Base-by-base conservation (phyloP, 495 filamentous ascomycete genomes). In the Melanomma pulvis-pyrius region DNA sequence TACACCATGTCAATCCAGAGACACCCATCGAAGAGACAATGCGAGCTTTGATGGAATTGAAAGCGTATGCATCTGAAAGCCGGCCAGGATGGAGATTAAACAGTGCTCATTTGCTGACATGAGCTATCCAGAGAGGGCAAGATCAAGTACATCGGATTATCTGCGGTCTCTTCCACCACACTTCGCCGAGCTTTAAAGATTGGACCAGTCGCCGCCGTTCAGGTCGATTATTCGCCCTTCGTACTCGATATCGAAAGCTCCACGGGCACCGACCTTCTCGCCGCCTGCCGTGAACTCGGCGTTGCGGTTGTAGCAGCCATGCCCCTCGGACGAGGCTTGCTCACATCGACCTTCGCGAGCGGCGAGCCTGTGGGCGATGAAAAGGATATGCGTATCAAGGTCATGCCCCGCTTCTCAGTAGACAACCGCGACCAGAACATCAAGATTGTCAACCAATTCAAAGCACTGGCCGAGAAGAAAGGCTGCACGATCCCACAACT, bases 21-120 rank as follows among this genome's bases (percentile, higher is more conserved):
- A 83, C 84, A 0, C 88, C 88, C 0, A 80, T 91, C 26, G 89
- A 91, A 75, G 84, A 86, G 73, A 88, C 81, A 50, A 81, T 88
- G 67, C 74, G 70, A n/a, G 81, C 74, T 12, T 65, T 88, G 76
- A 78, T 71, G 0, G 80, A 85, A 44, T 65, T 86, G 19, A 78
- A 84, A 60, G 77, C 75, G 80, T 82, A 73, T 24, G 74, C 65
- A 9, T 24, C 22, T 11, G 29, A 12, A 0, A 17, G 13, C 47
- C 46, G 53, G 4, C 48, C 8, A 54, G 4, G 13, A 19, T 1
- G 7, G 15, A 29, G 67, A 21, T 22, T 13, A 36, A 17, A n/a
- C n/a, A n/a, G 24, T 34, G 22, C 17, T 15, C 8, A 44, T 12
- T 7, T 44, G n/a, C 17, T 44, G n/a, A 44, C 17, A 44, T 44